Conservation (phyloP, 805 yeast genomes). For the Zygosaccharomyces rouxii region DNA sequence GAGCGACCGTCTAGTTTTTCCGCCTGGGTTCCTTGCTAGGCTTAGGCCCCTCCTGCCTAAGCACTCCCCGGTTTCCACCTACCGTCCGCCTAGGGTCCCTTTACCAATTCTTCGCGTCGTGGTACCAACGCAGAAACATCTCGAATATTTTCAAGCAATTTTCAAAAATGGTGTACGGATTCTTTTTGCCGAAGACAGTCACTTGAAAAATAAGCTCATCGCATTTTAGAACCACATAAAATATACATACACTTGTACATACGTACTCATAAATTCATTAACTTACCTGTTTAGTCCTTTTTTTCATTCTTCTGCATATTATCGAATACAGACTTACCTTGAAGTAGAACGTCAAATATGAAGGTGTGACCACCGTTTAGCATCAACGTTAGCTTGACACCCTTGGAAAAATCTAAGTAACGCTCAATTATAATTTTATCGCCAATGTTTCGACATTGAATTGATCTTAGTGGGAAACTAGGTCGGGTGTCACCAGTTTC, state of each 20-base stretch:
- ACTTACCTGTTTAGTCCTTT: not conserved
- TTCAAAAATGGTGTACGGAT: not conserved
- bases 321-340: slow-evolving; percentile 47
- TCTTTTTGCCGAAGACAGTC: not conserved
- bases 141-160: not conserved
- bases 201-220: not conserved
- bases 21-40: not conserved
- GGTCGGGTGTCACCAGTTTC: not conserved
- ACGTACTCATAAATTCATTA: not conserved
- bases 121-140: not conserved
- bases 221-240: too few relatives aligned
- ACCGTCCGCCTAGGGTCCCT: not conserved
- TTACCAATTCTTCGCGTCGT: too few relatives aligned
- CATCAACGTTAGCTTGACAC: slow-evolving; percentile 41
- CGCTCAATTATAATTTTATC: slow-evolving; percentile 25
- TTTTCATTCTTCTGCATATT: slow-evolving; percentile 13
- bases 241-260: too few relatives aligned
- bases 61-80: not conserved
- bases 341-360: slow-evolving; percentile 52
- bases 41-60: not conserved
- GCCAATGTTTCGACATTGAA: slow-evolving; percentile 15
- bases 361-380: slow-evolving; percentile 58
- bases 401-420: slow-evolving; percentile 38
- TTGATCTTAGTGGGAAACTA: slow-evolving; percentile 5
- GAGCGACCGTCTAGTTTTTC: not conserved